A percentile compares a stretch with the other conserved stretches of the same genome.
Conservation (phyloP, 495 filamentous ascomycete genomes). For the Hypoxylon subgilvum region DNA sequence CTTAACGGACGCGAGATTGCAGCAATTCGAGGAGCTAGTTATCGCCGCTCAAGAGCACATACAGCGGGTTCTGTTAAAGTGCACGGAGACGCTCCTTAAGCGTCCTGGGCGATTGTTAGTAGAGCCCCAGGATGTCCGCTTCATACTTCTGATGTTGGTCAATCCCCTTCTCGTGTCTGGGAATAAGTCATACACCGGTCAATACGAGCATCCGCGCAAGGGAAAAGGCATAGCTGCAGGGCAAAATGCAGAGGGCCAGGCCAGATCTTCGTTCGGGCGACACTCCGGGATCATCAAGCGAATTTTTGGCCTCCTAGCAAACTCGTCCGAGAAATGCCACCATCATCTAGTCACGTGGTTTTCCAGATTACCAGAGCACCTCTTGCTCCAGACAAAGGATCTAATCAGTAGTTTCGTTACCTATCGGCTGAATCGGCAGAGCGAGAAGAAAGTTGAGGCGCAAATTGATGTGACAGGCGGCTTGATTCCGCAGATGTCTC, state of each 20-base stretch:
- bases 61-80: conserved; percentile 75
- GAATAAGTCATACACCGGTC: conserved; percentile 44
- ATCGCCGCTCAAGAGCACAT: conserved; percentile 71
- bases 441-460: conserved; percentile 67
- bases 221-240: conserved; percentile 35
- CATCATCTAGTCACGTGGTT: conserved; percentile 87
- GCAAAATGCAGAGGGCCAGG: conserved; percentile 35
- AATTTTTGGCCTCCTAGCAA: conserved; percentile 79
- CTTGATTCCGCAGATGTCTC: conserved; percentile 73
- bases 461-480: conserved; percentile 64
- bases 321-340: conserved; percentile 77
- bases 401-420: conserved; percentile 80
- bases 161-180: conserved; percentile 74
- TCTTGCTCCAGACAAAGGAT: conserved; percentile 76
- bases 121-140: conserved; percentile 74
- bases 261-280: conserved; percentile 38
- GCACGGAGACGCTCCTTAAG: conserved; percentile 83
- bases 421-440: conserved; percentile 77
- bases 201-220: conserved; percentile 29
- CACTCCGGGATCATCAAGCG: conserved; percentile 89
- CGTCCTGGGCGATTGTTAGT: conserved; percentile 75
- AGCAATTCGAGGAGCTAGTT: conserved; percentile 65
- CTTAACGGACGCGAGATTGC: conserved; percentile 44
- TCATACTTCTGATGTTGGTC: conserved; percentile 81
- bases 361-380: conserved; percentile 69